phyloP scores from a whole-genome alignment of 148 eudicot genomes.

The Vaccinium macrocarpon region DNA sequence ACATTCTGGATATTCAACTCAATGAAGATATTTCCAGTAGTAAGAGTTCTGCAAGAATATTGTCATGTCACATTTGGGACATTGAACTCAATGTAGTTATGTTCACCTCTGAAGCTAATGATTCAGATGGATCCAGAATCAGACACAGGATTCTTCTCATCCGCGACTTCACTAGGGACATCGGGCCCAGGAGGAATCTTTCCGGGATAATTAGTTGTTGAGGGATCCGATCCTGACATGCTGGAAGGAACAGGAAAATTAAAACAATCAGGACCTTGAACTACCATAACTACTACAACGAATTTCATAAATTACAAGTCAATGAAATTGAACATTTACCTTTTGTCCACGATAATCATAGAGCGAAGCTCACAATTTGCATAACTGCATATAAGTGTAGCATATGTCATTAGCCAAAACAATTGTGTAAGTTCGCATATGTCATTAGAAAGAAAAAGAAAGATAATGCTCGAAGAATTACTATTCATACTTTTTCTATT shows the following conservation, averaged over 20 bases:
- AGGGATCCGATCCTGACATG: constrained; percentile 54
- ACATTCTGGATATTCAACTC: background rate
- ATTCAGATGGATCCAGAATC: constrained; percentile 11
- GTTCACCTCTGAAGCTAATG: background rate
- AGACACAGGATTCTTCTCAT: constrained; percentile 29
- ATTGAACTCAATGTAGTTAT: background rate
- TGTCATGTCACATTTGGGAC: no score
- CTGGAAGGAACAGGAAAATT: constrained; percentile 30
- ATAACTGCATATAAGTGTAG: constrained; percentile 52
- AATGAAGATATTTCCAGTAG: background rate
- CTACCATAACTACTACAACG: background rate
- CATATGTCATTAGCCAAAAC: background rate
- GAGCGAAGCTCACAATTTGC: constrained; percentile 93
- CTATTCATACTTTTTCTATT: background rate
- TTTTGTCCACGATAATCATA: constrained; percentile 65
- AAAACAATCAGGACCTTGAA: constrained; percentile 17
- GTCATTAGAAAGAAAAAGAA: background rate
- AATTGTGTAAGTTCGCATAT: background rate
- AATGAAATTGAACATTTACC: constrained; percentile 39
- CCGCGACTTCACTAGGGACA: constrained; percentile 48
- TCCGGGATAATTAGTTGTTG: constrained; percentile 68
- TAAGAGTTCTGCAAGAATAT: background rate
- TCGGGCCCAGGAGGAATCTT: constrained; percentile 70
- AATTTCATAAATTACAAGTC: background rate
- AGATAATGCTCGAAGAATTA: background rate